Percentiles rank a stretch among this genome's conserved stretches.
Conservation (phyloP, 176 grass and related monocot genomes). For the Pontederia crassipes region DNA sequence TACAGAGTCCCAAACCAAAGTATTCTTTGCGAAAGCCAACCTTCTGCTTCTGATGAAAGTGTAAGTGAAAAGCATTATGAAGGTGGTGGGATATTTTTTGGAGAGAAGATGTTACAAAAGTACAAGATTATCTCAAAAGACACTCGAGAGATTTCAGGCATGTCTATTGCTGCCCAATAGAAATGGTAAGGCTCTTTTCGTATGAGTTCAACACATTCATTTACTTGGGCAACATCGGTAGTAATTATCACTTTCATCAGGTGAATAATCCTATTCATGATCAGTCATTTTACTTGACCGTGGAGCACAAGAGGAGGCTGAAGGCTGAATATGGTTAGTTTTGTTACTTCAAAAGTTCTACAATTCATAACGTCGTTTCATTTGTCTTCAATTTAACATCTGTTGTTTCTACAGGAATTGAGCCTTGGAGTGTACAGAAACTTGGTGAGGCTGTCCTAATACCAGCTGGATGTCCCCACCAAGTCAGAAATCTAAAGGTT, state of each 20-base stretch:
- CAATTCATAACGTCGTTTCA: not conserved
- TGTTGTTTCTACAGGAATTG: slow-evolving; percentile 44
- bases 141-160: slow-evolving; percentile 70
- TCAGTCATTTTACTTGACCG: slow-evolving; percentile 59
- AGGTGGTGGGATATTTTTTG: slow-evolving; percentile 87
- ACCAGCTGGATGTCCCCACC: slow-evolving; percentile 79
- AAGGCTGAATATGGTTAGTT: slow-evolving; percentile 74
- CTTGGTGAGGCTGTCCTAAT: slow-evolving; percentile 78
- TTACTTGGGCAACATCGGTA: not conserved
- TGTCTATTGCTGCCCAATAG: slow-evolving; percentile 32
- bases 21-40: slow-evolving; percentile 4
- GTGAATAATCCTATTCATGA: slow-evolving; percentile 70
- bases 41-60: not conserved
- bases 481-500: slow-evolving; percentile 92
- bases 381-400: not conserved
- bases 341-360: slow-evolving; percentile 1
- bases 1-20: too few relatives aligned
- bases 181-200: slow-evolving; percentile 27
- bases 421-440: slow-evolving; percentile 84
- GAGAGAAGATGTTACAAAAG: slow-evolving; percentile 55
- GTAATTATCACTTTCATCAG: slow-evolving; percentile 18
- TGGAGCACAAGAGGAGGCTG: slow-evolving; percentile 66
- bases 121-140: slow-evolving; percentile 55
- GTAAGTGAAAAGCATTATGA: slow-evolving; percentile 21
- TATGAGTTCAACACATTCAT: not conserved